A percentile compares a stretch with the other conserved stretches of the same genome.
These are phyloP conservation scores for Fallopia convolvulus DNA, from an alignment of 148 eudicot genomes.

Conservation along the genomic window DNA sequence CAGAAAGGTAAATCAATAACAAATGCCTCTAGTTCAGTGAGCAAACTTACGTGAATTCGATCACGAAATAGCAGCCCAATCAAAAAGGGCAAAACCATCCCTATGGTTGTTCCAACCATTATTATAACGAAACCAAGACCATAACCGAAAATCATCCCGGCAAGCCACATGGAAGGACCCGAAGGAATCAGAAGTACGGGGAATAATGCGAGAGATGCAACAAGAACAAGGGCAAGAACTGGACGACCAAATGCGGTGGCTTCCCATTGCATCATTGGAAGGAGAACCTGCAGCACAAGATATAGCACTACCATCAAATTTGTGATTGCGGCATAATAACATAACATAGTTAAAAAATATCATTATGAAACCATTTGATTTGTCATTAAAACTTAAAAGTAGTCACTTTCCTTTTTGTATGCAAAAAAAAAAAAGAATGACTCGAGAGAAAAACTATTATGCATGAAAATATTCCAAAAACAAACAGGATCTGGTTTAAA, in stretches of 20 bases:
- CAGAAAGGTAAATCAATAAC: neutral
- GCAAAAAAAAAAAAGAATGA: neutral
- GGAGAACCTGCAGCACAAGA: slow-evolving; percentile 47
- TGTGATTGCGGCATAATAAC: neutral
- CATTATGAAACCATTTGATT: neutral
- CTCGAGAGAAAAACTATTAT: neutral
- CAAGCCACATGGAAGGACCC: slow-evolving; percentile 95
- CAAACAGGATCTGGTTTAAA: too few species aligned
- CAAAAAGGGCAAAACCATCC: slow-evolving; percentile 72
- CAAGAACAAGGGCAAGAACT: slow-evolving; percentile 74
- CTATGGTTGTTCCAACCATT: slow-evolving; percentile 86
- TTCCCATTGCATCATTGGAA: slow-evolving; percentile 88
- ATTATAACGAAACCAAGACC: slow-evolving; percentile 86
- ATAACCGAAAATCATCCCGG: slow-evolving; percentile 96
- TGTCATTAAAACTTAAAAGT: neutral
- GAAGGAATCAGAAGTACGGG: slow-evolving; percentile 82
- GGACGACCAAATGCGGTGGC: slow-evolving; percentile 92
- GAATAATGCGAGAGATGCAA: slow-evolving; percentile 73
- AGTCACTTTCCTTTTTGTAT: neutral
- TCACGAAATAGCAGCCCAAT: slow-evolving; percentile 72
- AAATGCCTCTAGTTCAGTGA: neutral
- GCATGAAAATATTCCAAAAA: slow-evolving; percentile 3
- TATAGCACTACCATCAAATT: neutral
- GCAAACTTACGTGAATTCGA: slow-evolving; percentile 60
- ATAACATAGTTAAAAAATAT: neutral